A percentile compares a stretch with the other conserved stretches of the same genome.
phyloP scores from a whole-genome alignment of 192 early-diverging fungal species.

The Entomortierella parvispora region DNA sequence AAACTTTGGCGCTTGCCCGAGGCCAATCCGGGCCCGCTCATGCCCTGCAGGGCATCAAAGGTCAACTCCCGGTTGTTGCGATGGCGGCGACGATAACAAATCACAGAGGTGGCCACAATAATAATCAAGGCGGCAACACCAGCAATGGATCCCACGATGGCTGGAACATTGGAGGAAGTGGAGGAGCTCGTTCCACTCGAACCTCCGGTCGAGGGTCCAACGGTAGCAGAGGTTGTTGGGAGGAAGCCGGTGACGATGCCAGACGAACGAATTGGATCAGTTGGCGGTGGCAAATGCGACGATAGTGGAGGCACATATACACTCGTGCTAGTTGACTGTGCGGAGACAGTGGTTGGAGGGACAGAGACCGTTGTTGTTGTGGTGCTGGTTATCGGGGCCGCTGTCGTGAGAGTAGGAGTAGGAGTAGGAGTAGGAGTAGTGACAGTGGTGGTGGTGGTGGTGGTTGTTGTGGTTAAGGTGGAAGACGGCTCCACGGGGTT shows the following conservation, averaged over 20 bases:
- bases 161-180: constrained; percentile 8
- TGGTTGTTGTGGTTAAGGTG: background rate
- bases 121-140: constrained; percentile 20
- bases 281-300: background rate
- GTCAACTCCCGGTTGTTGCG: constrained; percentile 17
- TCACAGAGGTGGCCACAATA: constrained; percentile 16
- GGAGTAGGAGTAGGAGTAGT: background rate
- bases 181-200: no score
- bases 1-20: constrained; percentile 3
- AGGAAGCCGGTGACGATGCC: background rate
- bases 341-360: background rate
- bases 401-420: background rate
- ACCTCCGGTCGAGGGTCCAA: background rate
- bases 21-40: background rate
- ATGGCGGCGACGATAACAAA: constrained; percentile 30
- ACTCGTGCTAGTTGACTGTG: background rate
- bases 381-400: constrained; percentile 3
- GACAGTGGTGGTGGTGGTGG: constrained; percentile 2
- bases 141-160: constrained; percentile 32
- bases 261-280: background rate
- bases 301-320: background rate
- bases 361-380: background rate
- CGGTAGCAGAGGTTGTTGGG: background rate
- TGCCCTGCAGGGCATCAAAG: constrained; percentile 26
- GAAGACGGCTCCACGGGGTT: no score